These are phyloP conservation scores for Aspergillus spinulosporus DNA, from an alignment of 2,329 filamentous ascomycete genomes.

Conservation along the genomic window DNA sequence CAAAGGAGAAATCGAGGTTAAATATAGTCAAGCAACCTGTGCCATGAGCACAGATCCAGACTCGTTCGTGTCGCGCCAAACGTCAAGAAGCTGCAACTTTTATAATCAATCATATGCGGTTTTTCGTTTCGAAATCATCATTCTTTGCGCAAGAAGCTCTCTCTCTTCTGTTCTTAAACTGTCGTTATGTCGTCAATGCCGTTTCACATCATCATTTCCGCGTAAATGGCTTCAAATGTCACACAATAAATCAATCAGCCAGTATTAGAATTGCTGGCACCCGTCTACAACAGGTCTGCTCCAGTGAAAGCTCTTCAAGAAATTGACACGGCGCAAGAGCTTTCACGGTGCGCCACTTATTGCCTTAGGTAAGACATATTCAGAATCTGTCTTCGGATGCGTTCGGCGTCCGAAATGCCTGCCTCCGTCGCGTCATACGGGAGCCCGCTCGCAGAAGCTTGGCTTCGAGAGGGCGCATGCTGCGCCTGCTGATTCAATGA, in stretches of 20 bases:
- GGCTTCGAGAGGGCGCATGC: conserved; percentile 20
- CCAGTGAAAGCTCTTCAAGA: conserved; percentile 7
- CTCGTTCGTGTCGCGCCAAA: conserved; percentile 6
- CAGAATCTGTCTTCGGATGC: conserved; percentile 42
- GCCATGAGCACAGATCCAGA: conserved; percentile 6
- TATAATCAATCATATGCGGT: conserved; percentile 12
- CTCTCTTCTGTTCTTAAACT: conserved; percentile 11
- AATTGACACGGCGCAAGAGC: not conserved
- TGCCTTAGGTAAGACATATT: conserved; percentile 37
- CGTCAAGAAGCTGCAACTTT: conserved; percentile 12
- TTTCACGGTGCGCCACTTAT: conserved; percentile 15
- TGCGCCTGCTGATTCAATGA: conserved; percentile 18
- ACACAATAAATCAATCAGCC: conserved; percentile 27
- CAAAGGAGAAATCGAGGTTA: not conserved
- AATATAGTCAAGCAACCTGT: conserved; percentile 4
- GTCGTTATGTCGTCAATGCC: conserved; percentile 31
- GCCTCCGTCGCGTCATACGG: conserved; percentile 37
- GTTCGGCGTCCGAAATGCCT: conserved; percentile 41
- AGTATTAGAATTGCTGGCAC: conserved; percentile 27
- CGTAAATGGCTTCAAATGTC: conserved; percentile 17
- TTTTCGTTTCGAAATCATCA: conserved; percentile 15
- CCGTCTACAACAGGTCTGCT: conserved; percentile 24
- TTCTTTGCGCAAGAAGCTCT: conserved; percentile 11
- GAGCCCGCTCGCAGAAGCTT: conserved; percentile 17
- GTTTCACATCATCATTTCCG: conserved; percentile 34